A percentile compares a stretch with the other conserved stretches of the same genome.
phyloP scores from a whole-genome alignment of 164 flowering plant genomes.

The Stephania cephalantha region DNA sequence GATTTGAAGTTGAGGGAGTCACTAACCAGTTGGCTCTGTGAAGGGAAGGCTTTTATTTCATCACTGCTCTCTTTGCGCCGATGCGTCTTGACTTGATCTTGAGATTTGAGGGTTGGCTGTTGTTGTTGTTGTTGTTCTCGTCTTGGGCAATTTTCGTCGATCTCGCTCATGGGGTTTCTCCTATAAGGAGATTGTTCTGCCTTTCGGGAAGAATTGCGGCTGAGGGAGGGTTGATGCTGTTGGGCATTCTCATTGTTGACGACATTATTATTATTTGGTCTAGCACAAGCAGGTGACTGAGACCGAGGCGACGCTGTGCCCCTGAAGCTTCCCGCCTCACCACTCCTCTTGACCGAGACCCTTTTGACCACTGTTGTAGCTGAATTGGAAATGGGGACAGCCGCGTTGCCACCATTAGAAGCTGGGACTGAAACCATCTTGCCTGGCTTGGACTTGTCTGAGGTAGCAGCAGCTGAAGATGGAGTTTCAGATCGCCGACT shows the following conservation, averaged over 20 bases:
- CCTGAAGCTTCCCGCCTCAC: slow-evolving; percentile 20
- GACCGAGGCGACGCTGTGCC: slow-evolving; percentile 67
- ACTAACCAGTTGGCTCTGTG: slow-evolving; percentile 20
- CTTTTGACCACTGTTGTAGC: slow-evolving; percentile 23
- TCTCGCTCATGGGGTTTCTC: slow-evolving; percentile 72
- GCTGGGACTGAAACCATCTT: slow-evolving; percentile 90
- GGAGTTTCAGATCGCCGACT: slow-evolving; percentile 57
- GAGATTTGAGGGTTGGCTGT: slow-evolving; percentile 6
- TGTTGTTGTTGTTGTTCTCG: slow-evolving; percentile 9
- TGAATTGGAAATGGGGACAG: not conserved
- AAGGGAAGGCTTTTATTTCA: slow-evolving; percentile 11
- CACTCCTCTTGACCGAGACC: slow-evolving; percentile 59
- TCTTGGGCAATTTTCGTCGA: slow-evolving; percentile 37
- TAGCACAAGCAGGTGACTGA: slow-evolving; percentile 62
- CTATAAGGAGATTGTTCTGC: slow-evolving; percentile 78
- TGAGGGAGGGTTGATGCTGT: slow-evolving; percentile 46
- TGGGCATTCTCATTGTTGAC: slow-evolving; percentile 17
- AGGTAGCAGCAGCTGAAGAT: slow-evolving; percentile 2
- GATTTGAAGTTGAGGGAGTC: not conserved
- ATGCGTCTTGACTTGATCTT: slow-evolving; percentile 12
- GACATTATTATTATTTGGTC: slow-evolving; percentile 18
- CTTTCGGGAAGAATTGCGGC: slow-evolving; percentile 76
- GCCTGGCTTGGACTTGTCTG: slow-evolving; percentile 37
- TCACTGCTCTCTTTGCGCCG: slow-evolving; percentile 8
- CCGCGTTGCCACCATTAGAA: slow-evolving; percentile 6